phyloP scores from a whole-genome alignment of 2,329 filamentous ascomycete genomes.

The Cladophialophora immunda region DNA sequence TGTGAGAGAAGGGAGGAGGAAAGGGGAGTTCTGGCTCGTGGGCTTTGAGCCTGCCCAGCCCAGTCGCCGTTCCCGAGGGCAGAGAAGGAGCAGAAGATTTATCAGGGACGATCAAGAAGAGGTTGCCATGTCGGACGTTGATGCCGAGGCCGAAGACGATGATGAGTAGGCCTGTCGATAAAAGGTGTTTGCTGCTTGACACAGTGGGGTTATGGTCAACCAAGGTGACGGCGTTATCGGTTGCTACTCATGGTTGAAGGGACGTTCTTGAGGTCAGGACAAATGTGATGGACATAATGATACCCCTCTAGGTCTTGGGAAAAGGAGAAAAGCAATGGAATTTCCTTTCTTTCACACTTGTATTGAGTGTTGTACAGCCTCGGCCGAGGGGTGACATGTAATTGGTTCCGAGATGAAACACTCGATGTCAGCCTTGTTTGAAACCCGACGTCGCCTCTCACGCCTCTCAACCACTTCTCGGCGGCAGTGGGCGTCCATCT shows the following conservation, averaged over 20 bases:
- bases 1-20: slow-evolving; percentile 28
- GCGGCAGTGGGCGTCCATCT: background rate
- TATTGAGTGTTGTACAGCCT: background rate
- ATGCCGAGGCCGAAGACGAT: slow-evolving; percentile 11
- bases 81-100: slow-evolving; percentile 23
- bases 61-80: slow-evolving; percentile 6
- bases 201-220: background rate
- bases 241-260: background rate
- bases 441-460: background rate
- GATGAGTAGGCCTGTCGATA: background rate
- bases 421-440: background rate
- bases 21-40: slow-evolving; percentile 32
- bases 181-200: background rate
- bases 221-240: background rate
- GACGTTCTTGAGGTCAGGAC: slow-evolving; percentile 6
- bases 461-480: background rate
- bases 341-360: background rate
- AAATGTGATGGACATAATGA: slow-evolving; percentile 31
- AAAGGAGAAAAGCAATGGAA: background rate
- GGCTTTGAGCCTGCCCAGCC: slow-evolving; percentile 22
- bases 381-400: background rate
- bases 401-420: slow-evolving; percentile 2
- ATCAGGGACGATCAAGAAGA: slow-evolving; percentile 20
- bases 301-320: slow-evolving; percentile 23
- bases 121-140: slow-evolving; percentile 20